Base-by-base conservation (phyloP, 2,329 filamentous ascomycete genomes). In the Fulvia fulva region DNA sequence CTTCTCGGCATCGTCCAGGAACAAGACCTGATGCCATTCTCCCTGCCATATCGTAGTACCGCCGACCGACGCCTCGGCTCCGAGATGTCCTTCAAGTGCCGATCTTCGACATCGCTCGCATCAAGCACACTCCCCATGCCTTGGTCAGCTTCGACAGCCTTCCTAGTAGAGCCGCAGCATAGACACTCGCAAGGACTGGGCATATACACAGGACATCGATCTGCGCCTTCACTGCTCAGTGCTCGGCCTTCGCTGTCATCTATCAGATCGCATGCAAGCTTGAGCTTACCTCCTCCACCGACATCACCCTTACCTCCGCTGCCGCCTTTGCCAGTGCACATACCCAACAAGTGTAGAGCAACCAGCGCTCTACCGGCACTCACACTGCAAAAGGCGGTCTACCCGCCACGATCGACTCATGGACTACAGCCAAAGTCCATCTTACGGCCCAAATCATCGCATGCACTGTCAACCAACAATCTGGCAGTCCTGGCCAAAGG, bases 31-130 rank as follows among this genome's bases (percentile, higher is more conserved):
- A 51, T 67, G 19, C 65, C 65, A 1, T 53, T 67, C 1, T 61
- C 52, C 21, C 51, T 68, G 1, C 62, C 65, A 9, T 64, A 69
- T 43, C 64, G 61, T 23, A 55, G 53, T 1, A 58, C 60, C 21
- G 25, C 50, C 12, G 50, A 61, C 8, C 58, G 54, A 9, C 43
- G 61, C 1, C 62, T 61, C 50, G 62, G 53, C 55, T 70, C 67
- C 9, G 64, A 69, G n/a, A 67, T 69, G 65, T 69, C 69, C 3
- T 69, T 70, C 61, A 68, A 70, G 55, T 70, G 69, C 60, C 63
- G 67, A 28, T 68, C 69, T 9, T 67, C 68, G 1, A 60, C 61
- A 2, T 67, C 67, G 0, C 60, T 70, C 1, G 63, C 65, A 2
- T 60, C 62, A 4, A 54, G 59, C 26, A 65, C 62, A 3, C 51